Percentiles rank a stretch among this genome's conserved stretches.
Evolutionary conservation across 495 filamentous ascomycete genomes (phyloP).

Genomic region (Annulohypoxylon nitens): DNA sequence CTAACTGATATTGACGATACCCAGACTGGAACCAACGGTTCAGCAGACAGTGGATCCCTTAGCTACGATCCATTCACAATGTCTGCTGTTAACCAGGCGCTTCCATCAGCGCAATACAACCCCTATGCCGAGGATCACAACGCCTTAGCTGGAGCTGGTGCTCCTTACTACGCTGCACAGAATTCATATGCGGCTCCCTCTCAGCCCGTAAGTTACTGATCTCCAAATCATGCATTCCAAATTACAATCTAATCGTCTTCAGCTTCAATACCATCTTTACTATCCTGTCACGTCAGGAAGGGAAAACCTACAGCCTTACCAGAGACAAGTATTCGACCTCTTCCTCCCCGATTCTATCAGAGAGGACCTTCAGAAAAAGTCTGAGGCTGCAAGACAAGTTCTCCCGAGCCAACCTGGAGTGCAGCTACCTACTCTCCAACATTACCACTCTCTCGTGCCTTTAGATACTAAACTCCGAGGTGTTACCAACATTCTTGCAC

Average conservation of each 20-base stretch:
- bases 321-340: slow-evolving; percentile 86
- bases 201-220: slow-evolving; percentile 73
- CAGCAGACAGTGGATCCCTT: slow-evolving; percentile 45
- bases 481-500: slow-evolving; percentile 81
- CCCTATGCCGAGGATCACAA: slow-evolving; percentile 74
- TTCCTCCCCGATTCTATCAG: slow-evolving; percentile 87
- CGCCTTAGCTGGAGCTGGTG: slow-evolving; percentile 60
- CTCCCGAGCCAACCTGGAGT: slow-evolving; percentile 73
- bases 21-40: slow-evolving; percentile 47
- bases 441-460: slow-evolving; percentile 92
- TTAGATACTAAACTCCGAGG: slow-evolving; percentile 82
- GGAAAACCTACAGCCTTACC: slow-evolving; percentile 82
- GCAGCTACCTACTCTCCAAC: slow-evolving; percentile 79
- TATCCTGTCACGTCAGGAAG: slow-evolving; percentile 86
- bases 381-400: slow-evolving; percentile 84
- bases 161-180: slow-evolving; percentile 63
- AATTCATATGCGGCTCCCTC: slow-evolving; percentile 60
- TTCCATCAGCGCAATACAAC: slow-evolving; percentile 69
- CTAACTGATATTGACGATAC: slow-evolving; percentile 19
- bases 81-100: slow-evolving; percentile 64
- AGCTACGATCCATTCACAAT: slow-evolving; percentile 74
- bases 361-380: slow-evolving; percentile 90
- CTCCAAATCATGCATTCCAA: not conserved
- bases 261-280: slow-evolving; percentile 94
- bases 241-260: slow-evolving; percentile 10